These are phyloP conservation scores for Paramecium primaurelia DNA, from an alignment of 73 alveolate genomes.

Conservation along the genomic window DNA sequence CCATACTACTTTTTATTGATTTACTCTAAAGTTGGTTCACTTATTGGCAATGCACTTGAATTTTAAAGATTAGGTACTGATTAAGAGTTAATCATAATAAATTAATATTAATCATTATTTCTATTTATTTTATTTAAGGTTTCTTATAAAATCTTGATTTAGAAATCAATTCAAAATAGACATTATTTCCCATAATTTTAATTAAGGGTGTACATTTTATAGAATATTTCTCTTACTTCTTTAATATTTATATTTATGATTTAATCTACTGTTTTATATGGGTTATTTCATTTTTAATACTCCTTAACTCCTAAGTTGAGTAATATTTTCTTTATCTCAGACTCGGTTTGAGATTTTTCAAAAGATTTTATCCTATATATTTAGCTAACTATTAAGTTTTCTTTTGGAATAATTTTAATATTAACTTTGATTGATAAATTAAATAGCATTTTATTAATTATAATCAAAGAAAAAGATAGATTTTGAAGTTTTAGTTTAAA, in stretches of 20 bases:
- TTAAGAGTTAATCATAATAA: not conserved
- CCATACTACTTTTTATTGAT: not conserved
- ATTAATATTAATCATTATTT: conserved; percentile 62
- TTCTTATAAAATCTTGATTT: conserved; percentile 86
- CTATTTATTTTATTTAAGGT: conserved; percentile 76
- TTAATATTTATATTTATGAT: no score
- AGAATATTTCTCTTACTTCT: no score
- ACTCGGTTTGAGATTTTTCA: no score
- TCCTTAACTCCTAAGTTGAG: no score
- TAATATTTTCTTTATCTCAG: no score
- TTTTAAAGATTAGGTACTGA: not conserved
- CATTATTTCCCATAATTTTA: no score
- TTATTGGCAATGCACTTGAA: not conserved
- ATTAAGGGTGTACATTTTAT: no score
- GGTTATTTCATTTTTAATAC: no score
- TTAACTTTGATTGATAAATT: not conserved
- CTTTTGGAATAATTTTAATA: not conserved
- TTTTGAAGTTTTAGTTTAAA: not conserved
- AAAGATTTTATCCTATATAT: no score
- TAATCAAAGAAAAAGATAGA: not conserved
- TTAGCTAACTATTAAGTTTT: not conserved
- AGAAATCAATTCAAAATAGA: no score
- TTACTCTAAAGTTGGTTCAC: conserved; percentile 8
- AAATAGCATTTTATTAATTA: no score
- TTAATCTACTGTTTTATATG: no score